Evolutionary conservation across 108 stramenopile genomes (phyloP), one percentile per base, ranked within the genome.

Genomic region (Cylindrotheca closterium): DNA sequence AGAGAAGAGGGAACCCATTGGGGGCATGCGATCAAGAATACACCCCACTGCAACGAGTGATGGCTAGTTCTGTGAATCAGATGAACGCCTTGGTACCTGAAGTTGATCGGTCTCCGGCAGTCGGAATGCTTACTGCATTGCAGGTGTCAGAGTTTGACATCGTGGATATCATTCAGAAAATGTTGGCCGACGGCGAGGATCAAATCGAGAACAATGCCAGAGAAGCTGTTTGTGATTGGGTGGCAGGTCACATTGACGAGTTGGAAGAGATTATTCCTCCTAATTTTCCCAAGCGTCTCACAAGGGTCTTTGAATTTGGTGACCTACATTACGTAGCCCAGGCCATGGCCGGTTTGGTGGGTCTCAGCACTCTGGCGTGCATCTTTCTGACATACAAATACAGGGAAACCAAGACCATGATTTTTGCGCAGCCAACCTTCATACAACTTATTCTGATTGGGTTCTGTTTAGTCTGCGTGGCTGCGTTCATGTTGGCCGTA

Each of bases 191-290:
- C 7, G 15, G 37, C 37, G 33, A 27, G 8, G 63, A 65, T 32
- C 46, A 52, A 24, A 37, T 26, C 2, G 62, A 51, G 4, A 55
- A 63, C 30, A 66, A 78, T 56, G 45, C 70, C 17, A 54, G 77
- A 1, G 71, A 67, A 33, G 71, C 71, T 12, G 66, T 78, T 26
- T 78, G 77, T 50, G 23, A 58, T 27, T 78, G 70, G 70, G 71
- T 70, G 1, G 70, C 57, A 12, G 67, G 73, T 5, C 71, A 80
- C 33, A 15, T 68, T 7, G 60, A 72, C 30, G 5, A n/a, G 8
- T 34, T 76, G 1, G 28, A 64, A n/a, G 23, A 30, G 0, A 33
- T 62, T 30, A 31, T 69, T 19, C 74, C 79, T 7, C 24, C n/a
- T 0, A 53, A 63, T 0, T 77, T 56, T 50, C 71, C 67, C 28